Evolutionary conservation across 2,329 filamentous ascomycete genomes (phyloP).

Genomic region (Colletotrichum paranaense): DNA sequence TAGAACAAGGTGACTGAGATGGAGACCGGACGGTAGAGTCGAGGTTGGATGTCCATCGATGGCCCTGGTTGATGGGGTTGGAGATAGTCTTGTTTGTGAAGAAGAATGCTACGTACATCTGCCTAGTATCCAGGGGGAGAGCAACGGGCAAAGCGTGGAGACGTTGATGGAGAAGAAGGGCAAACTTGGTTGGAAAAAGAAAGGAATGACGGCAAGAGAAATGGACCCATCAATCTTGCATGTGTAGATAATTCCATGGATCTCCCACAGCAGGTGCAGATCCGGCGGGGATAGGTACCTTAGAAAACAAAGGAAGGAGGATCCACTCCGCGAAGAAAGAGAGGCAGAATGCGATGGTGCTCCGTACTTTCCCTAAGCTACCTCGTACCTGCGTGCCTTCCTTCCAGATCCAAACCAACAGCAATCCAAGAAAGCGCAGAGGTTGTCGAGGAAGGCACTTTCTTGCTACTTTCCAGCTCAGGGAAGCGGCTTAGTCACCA

Average conservation of each 20-base stretch:
- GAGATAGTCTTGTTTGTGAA: neutral
- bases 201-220: neutral
- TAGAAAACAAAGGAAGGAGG: neutral
- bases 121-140: neutral
- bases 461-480: neutral
- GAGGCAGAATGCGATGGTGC: neutral
- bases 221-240: neutral
- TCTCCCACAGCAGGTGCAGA: neutral
- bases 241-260: neutral
- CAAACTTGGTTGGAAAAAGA: neutral
- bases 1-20: neutral
- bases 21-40: neutral
- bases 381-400: neutral
- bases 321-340: neutral
- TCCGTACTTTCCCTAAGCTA: neutral
- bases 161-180: neutral
- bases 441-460: neutral
- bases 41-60: neutral
- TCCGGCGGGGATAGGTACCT: neutral
- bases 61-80: neutral
- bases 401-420: no score
- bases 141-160: neutral
- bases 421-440: neutral
- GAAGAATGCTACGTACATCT: no score
- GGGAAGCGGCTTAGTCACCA: neutral